Conservation (phyloP, 139 green algal species). For the Chlamydomonas schloesseri region DNA sequence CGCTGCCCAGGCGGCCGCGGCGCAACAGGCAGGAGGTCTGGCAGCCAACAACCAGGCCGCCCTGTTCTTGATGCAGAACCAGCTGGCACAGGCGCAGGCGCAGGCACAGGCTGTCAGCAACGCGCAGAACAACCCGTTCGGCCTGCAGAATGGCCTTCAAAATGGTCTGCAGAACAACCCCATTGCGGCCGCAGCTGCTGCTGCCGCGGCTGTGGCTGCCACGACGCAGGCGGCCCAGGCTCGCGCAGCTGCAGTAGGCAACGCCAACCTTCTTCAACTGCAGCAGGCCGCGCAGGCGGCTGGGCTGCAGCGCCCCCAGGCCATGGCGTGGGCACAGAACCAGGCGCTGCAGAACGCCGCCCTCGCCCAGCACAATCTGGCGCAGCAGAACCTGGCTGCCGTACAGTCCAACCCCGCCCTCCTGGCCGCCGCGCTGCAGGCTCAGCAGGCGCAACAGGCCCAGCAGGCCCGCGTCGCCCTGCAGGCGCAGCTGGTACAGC, state of each 20-base stretch:
- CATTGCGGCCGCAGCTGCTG: slow-evolving; percentile 26
- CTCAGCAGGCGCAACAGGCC: slow-evolving; percentile 14
- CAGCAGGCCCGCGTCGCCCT: slow-evolving; percentile 22
- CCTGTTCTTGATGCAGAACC: slow-evolving; percentile 41
- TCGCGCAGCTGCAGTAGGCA: slow-evolving; percentile 20
- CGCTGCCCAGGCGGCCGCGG: slow-evolving; percentile 17
- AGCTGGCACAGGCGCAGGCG: slow-evolving; percentile 34
- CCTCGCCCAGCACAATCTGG: slow-evolving; percentile 38
- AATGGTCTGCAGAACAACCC: slow-evolving; percentile 46
- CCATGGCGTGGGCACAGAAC: slow-evolving; percentile 37
- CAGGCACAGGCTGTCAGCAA: slow-evolving; percentile 15
- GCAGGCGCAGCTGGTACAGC: slow-evolving; percentile 41
- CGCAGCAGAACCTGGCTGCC: slow-evolving; percentile 28
- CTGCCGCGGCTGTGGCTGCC: slow-evolving; percentile 28
- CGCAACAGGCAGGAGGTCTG: not conserved
- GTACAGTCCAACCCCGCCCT: slow-evolving; percentile 36
- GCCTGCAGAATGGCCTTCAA: slow-evolving; percentile 38
- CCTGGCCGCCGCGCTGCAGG: slow-evolving; percentile 24
- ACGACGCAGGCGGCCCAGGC: slow-evolving; percentile 37
- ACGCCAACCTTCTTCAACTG: slow-evolving; percentile 39
- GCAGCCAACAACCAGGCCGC: slow-evolving; percentile 31
- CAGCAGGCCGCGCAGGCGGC: slow-evolving; percentile 45
- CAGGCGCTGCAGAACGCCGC: slow-evolving; percentile 42
- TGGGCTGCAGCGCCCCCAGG: slow-evolving; percentile 23
- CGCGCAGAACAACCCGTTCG: slow-evolving; percentile 20